These are phyloP conservation scores for Neurospora intermedia DNA, from an alignment of 495 filamentous ascomycete species.

Conservation along the genomic window DNA sequence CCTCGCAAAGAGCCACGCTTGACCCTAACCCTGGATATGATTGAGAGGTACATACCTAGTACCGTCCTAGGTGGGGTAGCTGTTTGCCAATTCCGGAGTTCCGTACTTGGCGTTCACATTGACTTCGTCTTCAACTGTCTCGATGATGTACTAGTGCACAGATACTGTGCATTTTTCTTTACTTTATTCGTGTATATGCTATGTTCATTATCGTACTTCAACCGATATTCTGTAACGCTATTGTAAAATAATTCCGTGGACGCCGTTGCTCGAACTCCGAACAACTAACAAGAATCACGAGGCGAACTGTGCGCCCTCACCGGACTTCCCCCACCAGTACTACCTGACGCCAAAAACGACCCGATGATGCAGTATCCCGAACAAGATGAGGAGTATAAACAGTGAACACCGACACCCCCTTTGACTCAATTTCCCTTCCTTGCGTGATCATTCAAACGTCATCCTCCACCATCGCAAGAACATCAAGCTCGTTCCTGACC, in stretches of 20 bases:
- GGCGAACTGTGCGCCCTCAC: not conserved
- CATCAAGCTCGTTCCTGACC: slow-evolving; percentile 69
- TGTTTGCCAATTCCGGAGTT: not conserved
- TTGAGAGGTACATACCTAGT: not conserved
- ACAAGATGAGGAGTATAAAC: not conserved
- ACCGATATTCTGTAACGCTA: not conserved
- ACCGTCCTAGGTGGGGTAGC: not conserved
- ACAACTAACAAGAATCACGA: not conserved
- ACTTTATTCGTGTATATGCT: not conserved
- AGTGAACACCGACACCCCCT: not conserved
- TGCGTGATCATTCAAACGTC: slow-evolving; percentile 25
- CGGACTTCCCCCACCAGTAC: not conserved
- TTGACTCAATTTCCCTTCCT: not conserved
- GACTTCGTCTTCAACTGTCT: not conserved
- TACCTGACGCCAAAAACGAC: not conserved
- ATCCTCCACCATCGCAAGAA: slow-evolving; percentile 64
- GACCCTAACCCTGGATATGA: not conserved
- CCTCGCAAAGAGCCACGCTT: not conserved
- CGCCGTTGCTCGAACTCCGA: not conserved
- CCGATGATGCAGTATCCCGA: not conserved
- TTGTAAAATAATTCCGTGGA: not conserved
- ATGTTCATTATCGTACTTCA: not conserved
- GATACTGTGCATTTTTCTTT: not conserved
- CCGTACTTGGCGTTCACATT: not conserved
- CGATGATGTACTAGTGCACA: not conserved